Conservation (phyloP, 148 eudicot genomes). For the Chenopodium album region DNA sequence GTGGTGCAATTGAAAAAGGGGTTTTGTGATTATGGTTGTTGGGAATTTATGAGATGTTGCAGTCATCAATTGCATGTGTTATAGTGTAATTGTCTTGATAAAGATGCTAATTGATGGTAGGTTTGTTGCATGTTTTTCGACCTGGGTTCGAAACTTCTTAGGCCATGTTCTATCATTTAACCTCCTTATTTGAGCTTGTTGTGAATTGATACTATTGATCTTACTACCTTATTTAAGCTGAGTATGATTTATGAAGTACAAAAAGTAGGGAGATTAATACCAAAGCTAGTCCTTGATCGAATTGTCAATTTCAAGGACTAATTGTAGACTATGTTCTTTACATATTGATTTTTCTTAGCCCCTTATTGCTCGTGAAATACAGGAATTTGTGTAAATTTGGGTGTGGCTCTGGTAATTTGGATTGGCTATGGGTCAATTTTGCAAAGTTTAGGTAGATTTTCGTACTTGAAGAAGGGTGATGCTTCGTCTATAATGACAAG, state of each 20-base stretch:
- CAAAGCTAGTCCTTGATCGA: too few relatives aligned
- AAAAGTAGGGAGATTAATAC: background rate
- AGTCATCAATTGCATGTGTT: background rate
- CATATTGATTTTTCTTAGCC: too few relatives aligned
- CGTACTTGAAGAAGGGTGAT: background rate
- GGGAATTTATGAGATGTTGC: background rate
- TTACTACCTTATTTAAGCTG: background rate
- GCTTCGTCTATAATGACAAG: background rate
- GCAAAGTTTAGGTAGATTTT: too few relatives aligned
- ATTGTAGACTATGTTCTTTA: too few relatives aligned
- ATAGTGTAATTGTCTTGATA: background rate
- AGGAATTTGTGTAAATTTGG: too few relatives aligned
- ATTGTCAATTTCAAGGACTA: too few relatives aligned
- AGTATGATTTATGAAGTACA: background rate
- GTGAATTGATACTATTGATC: background rate
- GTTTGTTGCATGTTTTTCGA: background rate
- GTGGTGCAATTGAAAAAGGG: background rate
- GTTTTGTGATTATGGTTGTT: background rate
- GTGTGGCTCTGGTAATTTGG: too few relatives aligned
- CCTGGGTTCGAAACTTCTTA: background rate
- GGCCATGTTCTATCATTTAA: too few relatives aligned
- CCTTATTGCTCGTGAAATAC: too few relatives aligned
- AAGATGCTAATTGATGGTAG: background rate
- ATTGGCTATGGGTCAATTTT: too few relatives aligned
- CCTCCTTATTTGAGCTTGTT: background rate